Percentiles rank a stretch among this genome's conserved stretches.
phyloP scores from a whole-genome alignment of 225 moss, liverwort and hornwort genomes.

The Polytrichum formosum region DNA sequence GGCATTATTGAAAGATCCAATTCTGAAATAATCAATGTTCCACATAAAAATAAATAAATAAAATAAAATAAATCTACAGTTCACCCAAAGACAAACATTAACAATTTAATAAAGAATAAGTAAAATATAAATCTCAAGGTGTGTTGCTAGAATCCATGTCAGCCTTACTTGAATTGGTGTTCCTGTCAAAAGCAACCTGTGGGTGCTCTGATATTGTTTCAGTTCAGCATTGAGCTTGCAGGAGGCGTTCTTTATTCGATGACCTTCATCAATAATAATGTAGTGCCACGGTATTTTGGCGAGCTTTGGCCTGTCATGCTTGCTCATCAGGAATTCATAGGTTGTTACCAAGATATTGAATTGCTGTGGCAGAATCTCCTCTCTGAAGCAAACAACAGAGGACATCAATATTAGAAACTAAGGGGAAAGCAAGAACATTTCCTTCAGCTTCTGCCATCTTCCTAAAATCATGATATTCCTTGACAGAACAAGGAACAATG shows the following conservation, averaged over 20 bases:
- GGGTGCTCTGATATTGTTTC: constrained; percentile 91
- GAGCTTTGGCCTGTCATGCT: constrained; percentile 94
- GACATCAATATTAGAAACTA: constrained; percentile 20
- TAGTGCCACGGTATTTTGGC: constrained; percentile 99
- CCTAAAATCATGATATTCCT: too few relatives aligned
- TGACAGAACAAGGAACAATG: not conserved
- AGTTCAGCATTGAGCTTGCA: constrained; percentile 97
- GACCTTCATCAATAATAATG: constrained; percentile 98
- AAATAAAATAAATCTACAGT: too few relatives aligned
- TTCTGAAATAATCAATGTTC: too few relatives aligned
- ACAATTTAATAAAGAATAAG: not conserved
- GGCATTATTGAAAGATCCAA: too few relatives aligned
- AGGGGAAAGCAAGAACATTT: not conserved
- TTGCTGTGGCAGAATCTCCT: constrained; percentile 89
- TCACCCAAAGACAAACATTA: too few relatives aligned
- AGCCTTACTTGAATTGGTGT: constrained; percentile 91
- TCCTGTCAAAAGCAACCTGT: constrained; percentile 92
- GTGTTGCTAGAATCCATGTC: too few relatives aligned
- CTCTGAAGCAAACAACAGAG: constrained; percentile 44
- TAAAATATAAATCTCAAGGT: not conserved
- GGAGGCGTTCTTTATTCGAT: constrained; percentile 94
- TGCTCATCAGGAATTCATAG: constrained; percentile 98
- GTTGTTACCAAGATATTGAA: constrained; percentile 97
- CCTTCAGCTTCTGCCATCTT: not conserved
- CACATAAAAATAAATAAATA: too few relatives aligned